Evolutionary conservation across 2,329 filamentous ascomycete genomes (phyloP).

Genomic region (Magnaporthiopsis rhizophila): DNA sequence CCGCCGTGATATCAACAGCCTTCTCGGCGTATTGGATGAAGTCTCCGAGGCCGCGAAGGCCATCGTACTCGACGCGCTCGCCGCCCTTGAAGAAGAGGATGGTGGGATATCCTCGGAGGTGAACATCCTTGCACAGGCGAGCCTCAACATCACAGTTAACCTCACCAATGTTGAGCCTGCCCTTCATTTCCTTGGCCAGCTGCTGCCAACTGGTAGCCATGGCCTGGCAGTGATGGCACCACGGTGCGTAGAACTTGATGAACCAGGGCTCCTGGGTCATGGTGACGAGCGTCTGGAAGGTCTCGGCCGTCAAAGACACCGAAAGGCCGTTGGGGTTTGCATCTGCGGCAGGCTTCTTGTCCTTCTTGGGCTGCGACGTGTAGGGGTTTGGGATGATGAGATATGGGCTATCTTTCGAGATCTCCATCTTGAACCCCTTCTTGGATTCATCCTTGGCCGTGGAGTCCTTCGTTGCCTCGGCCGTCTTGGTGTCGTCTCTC

Average conservation of each 20-base stretch:
- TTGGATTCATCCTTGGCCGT: constrained; percentile 19
- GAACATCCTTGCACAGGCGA: constrained; percentile 86
- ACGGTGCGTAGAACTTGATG: constrained; percentile 96
- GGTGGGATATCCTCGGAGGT: constrained; percentile 73
- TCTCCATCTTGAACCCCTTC: constrained; percentile 8
- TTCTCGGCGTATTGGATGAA: constrained; percentile 81
- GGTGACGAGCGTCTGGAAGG: constrained; percentile 78
- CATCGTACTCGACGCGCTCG: constrained; percentile 87
- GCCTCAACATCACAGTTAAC: constrained; percentile 88
- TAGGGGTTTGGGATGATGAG: constrained; percentile 11
- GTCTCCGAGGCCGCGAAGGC: constrained; percentile 85
- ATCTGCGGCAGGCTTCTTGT: constrained; percentile 43
- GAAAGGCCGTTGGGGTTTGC: constrained; percentile 73
- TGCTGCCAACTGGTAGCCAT: constrained; percentile 86
- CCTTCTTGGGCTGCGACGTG: constrained; percentile 35
- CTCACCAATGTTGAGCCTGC: constrained; percentile 83
- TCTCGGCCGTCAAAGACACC: constrained; percentile 69
- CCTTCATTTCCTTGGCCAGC: constrained; percentile 85
- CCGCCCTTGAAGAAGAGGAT: constrained; percentile 88
- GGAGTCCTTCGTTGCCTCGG: constrained; percentile 6
- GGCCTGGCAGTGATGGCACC: constrained; percentile 93
- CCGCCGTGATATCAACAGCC: constrained; percentile 67
- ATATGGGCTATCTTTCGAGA: neutral
- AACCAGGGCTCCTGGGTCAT: constrained; percentile 92
- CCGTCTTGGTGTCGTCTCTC: constrained; percentile 12